Percentiles rank a stretch among this genome's conserved stretches.
phyloP scores from a whole-genome alignment of 2,329 filamentous ascomycete genomes.

The Colletotrichum caudatum region DNA sequence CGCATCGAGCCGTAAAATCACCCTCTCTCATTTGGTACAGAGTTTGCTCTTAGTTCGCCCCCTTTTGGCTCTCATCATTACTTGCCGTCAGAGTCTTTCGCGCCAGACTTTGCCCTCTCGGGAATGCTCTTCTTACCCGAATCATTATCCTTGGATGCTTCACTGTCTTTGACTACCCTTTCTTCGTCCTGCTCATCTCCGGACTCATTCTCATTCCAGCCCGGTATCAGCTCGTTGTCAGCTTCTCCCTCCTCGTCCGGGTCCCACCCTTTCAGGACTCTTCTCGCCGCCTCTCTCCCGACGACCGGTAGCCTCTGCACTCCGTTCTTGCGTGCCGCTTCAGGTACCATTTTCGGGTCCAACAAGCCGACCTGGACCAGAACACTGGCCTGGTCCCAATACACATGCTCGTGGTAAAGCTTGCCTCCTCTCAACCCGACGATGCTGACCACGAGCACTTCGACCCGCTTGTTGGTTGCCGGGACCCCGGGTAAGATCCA shows the following conservation, averaged over 20 bases:
- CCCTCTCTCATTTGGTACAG: background rate
- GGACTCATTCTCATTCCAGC: slow-evolving; percentile 48
- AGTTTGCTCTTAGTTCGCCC: background rate
- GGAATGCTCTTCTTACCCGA: background rate
- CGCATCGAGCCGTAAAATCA: too few species aligned
- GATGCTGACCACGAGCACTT: slow-evolving; percentile 69
- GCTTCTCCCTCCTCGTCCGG: slow-evolving; percentile 56
- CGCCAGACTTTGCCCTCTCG: slow-evolving; percentile 11
- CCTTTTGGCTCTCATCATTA: background rate
- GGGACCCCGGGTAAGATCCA: slow-evolving; percentile 73
- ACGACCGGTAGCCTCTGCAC: slow-evolving; percentile 55
- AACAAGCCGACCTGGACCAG: slow-evolving; percentile 70
- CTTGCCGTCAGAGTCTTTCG: background rate
- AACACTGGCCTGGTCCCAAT: slow-evolving; percentile 73
- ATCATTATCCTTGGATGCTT: background rate
- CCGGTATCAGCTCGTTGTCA: slow-evolving; percentile 56
- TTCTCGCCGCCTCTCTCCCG: slow-evolving; percentile 54
- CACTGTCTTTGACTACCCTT: background rate
- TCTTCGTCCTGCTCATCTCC: slow-evolving; percentile 5
- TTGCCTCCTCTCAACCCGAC: slow-evolving; percentile 70
- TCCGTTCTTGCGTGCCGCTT: slow-evolving; percentile 50
- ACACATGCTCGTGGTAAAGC: slow-evolving; percentile 72
- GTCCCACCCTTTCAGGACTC: slow-evolving; percentile 51
- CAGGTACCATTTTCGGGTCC: slow-evolving; percentile 54
- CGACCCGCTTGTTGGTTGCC: slow-evolving; percentile 63